Evolutionary conservation across 768 basidiomycete species (phyloP).

Genomic region (Kwoniella mangroviensis): DNA sequence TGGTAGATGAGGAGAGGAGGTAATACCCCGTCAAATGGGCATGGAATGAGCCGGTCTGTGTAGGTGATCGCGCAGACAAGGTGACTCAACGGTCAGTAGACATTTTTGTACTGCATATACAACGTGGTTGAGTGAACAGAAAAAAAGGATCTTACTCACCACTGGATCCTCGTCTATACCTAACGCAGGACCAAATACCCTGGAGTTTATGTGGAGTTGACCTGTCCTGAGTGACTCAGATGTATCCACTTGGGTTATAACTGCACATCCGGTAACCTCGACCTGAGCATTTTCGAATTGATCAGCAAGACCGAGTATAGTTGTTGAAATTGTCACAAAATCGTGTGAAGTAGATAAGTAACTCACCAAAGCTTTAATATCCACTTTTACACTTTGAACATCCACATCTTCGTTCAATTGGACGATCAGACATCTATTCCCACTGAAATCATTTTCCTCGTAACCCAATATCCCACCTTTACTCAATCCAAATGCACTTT

Average conservation of each 20-base stretch:
- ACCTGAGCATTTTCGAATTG: not conserved
- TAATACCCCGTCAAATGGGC: constrained; percentile 39
- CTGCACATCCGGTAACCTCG: constrained; percentile 3
- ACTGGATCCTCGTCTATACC: constrained; percentile 47
- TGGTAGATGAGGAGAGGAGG: constrained; percentile 18
- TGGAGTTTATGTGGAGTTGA: constrained; percentile 25
- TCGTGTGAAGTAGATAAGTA: too few relatives aligned
- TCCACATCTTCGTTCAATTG: constrained; percentile 19
- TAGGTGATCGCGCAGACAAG: too few relatives aligned
- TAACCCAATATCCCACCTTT: constrained; percentile 16
- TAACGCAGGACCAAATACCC: constrained; percentile 35
- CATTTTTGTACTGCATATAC: too few relatives aligned
- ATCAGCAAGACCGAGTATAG: not conserved
- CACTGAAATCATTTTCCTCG: constrained; percentile 15
- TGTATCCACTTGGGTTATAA: constrained; percentile 1
- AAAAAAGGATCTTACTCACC: constrained; percentile 20
- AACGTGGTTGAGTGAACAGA: too few relatives aligned
- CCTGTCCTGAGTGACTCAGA: constrained; percentile 6
- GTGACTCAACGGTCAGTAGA: too few relatives aligned
- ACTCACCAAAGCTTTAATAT: constrained; percentile 32
- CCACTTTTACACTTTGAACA: constrained; percentile 18
- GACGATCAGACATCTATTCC: constrained; percentile 18
- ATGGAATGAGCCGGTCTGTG: constrained; percentile 44
- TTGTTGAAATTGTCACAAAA: not conserved
- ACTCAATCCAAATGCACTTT: not conserved